Base-by-base conservation (phyloP, 2,329 filamentous ascomycete genomes). In the Phaeosphaeria sp. region DNA sequence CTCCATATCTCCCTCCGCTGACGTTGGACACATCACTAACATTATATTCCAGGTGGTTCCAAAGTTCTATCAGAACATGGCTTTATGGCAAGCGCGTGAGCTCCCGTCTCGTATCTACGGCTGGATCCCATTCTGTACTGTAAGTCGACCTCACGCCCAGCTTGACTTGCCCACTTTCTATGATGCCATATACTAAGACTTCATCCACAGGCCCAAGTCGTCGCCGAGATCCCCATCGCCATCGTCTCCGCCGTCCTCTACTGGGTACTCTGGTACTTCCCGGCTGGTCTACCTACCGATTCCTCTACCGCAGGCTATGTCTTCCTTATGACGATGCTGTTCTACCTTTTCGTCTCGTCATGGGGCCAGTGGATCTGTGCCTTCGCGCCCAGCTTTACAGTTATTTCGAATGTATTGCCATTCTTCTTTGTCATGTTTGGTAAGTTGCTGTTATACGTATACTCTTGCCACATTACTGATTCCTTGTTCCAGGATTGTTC, bases 331-430 rank as follows among this genome's bases (percentile, higher is more conserved):
- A 86, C 85, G 0, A 79, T 93, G 69, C 82, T 94, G 0, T 93
- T 93, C 79, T 92, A 88, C 80, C 75, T 93, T 7, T 93, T 93
- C 82, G 85, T 88, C 73, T 85, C 84, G 30, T 87, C 83, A 64
- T 93, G 89, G 90, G 92, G 90, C 20, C 91, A 93, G 73, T 94
- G 90, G 90, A 92, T 95, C 65, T 90, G 88, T 62, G 91, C 92
- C 0, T 93, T 93, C 75, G 90, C 91, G 0, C 90, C 91, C 0
- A 88, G 83, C 42, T 92, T 92, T 78, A 91, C 90, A 0, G 89
- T 92, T 62, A 92, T 93, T 63, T 87, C 87, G 44, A 92, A 93
- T 69, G 68, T 76, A 1, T 80, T 92, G 5, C 90, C 90, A 0
- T 92, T 93, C 80, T 92, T 93, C 83, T 90, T 93, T 79, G 87